Conservation (phyloP, 2,329 filamentous ascomycete species). For the Fusarium bulbicola region DNA sequence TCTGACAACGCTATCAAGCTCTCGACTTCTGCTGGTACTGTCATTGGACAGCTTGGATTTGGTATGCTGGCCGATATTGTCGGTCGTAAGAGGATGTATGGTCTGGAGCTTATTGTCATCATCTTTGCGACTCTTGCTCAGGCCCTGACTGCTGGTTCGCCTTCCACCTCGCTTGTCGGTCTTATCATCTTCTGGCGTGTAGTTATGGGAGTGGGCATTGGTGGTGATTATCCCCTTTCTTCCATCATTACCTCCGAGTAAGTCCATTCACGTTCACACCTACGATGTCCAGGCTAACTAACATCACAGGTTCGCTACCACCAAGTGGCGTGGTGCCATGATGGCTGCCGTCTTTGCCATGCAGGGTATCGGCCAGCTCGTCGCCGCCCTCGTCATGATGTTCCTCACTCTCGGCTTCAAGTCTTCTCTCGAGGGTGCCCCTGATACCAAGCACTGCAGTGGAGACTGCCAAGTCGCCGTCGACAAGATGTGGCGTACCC, state of each 20-base stretch:
- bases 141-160: constrained; percentile 70
- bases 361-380: constrained; percentile 85
- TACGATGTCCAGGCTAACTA: not conserved
- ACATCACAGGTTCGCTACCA: constrained; percentile 70
- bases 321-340: constrained; percentile 87
- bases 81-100: constrained; percentile 77
- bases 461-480: constrained; percentile 57
- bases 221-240: constrained; percentile 78
- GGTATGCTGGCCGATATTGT: constrained; percentile 81
- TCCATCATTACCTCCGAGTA: constrained; percentile 87
- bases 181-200: constrained; percentile 84
- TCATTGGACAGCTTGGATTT: constrained; percentile 82
- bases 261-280: constrained; percentile 1
- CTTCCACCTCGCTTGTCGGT: constrained; percentile 69
- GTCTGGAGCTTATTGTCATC: constrained; percentile 81
- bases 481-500: constrained; percentile 87
- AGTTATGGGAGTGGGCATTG: constrained; percentile 65
- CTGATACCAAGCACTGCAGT: constrained; percentile 62
- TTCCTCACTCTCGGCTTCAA: constrained; percentile 79
- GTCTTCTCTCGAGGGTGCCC: constrained; percentile 63
- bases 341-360: constrained; percentile 88
- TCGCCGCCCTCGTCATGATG: constrained; percentile 77
- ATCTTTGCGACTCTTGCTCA: constrained; percentile 82
- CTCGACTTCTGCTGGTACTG: constrained; percentile 83
- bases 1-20: constrained; percentile 88